phyloP scores from a whole-genome alignment of 768 basidiomycete species.

The Calocybe indica region DNA sequence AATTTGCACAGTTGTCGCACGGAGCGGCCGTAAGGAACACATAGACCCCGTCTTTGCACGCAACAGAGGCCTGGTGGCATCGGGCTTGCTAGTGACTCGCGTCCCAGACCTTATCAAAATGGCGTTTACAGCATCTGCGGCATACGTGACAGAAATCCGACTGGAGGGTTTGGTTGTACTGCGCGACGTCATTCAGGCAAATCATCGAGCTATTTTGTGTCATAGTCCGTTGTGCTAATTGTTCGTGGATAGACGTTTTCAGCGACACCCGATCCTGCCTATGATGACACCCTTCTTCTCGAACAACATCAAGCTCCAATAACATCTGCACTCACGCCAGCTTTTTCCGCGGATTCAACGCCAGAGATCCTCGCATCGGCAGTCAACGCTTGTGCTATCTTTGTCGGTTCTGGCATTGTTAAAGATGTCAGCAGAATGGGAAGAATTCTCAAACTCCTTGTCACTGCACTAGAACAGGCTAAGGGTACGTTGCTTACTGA shows the following conservation, averaged over 20 bases:
- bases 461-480: slow-evolving; percentile 82
- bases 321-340: slow-evolving; percentile 93
- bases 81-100: slow-evolving; percentile 72
- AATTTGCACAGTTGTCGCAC: slow-evolving; percentile 72
- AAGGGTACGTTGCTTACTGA: slow-evolving; percentile 50
- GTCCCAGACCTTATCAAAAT: slow-evolving; percentile 94
- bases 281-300: slow-evolving; percentile 80
- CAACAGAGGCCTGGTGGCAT: slow-evolving; percentile 46
- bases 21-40: slow-evolving; percentile 76
- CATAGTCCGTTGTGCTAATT: not conserved
- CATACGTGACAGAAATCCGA: slow-evolving; percentile 93
- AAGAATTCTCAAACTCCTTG: slow-evolving; percentile 84
- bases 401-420: slow-evolving; percentile 92
- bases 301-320: slow-evolving; percentile 99
- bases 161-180: slow-evolving; percentile 87
- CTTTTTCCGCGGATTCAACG: slow-evolving; percentile 91
- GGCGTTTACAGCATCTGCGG: slow-evolving; percentile 96
- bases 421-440: slow-evolving; percentile 92
- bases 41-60: slow-evolving; percentile 72
- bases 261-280: slow-evolving; percentile 84
- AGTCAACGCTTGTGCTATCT: slow-evolving; percentile 89
- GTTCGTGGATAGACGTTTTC: slow-evolving; percentile 68
- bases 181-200: slow-evolving; percentile 86
- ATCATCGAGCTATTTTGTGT: slow-evolving; percentile 5
- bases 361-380: slow-evolving; percentile 93